These are phyloP conservation scores for Ustilago loliicola DNA, from an alignment of 1,284 basidiomycete genomes.

Conservation along the genomic window DNA sequence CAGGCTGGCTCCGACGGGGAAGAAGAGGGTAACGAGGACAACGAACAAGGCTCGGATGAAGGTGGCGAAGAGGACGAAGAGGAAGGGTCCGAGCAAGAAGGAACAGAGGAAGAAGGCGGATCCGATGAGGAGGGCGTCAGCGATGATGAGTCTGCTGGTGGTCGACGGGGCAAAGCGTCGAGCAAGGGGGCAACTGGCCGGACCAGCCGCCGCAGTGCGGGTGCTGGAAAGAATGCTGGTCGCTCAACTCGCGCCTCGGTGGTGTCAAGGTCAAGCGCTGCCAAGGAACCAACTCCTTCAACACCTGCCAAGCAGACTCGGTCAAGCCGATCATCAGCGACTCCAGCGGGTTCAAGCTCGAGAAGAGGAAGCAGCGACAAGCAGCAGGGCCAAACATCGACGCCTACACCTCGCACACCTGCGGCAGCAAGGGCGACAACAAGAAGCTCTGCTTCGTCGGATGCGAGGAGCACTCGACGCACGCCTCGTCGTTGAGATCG, in stretches of 20 bases:
- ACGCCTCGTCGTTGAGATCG: conserved; percentile 42
- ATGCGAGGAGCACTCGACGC: conserved; percentile 35
- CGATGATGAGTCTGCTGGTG: conserved; percentile 18
- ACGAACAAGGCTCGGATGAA: conserved; percentile 20
- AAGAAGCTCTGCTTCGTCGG: conserved; percentile 36
- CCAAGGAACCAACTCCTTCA: conserved; percentile 26
- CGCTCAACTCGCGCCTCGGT: conserved; percentile 42
- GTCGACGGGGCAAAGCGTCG: conserved; percentile 13
- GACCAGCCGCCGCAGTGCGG: conserved; percentile 12
- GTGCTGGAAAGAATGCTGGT: conserved; percentile 7
- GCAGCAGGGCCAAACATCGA: conserved; percentile 16
- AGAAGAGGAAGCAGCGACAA: conserved; percentile 42
- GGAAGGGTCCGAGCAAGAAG: conserved; percentile 27
- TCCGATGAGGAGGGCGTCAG: conserved; percentile 31
- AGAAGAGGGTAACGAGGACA: conserved; percentile 29
- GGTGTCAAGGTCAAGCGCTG: conserved; percentile 44
- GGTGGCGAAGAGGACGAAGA: conserved; percentile 18
- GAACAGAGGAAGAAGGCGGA: conserved; percentile 30
- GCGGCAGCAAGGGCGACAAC: conserved; percentile 34
- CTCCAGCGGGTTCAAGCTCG: conserved; percentile 21
- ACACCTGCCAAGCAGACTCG: conserved; percentile 45
- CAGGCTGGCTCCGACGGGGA: conserved; percentile 30
- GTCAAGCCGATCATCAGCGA: conserved; percentile 29
- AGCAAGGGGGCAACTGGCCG: conserved; percentile 20
- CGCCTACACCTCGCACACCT: conserved; percentile 32